Evolutionary conservation across 768 basidiomycete species (phyloP), one percentile per base, ranked within the genome.

Genomic region (Podaxis pistillaris): DNA sequence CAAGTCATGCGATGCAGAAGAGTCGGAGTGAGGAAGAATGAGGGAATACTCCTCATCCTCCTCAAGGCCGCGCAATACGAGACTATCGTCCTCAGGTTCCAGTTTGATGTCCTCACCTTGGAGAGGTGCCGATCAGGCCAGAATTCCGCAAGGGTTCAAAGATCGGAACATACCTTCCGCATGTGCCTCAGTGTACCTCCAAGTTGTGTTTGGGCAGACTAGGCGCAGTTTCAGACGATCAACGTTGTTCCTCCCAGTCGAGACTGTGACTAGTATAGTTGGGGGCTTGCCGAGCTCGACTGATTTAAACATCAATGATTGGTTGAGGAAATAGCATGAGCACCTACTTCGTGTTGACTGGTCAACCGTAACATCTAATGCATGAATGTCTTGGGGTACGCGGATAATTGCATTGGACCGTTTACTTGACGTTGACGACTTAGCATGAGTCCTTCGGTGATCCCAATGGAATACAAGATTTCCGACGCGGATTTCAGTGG

Each of bases 201-300:
- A 77, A 26, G 82, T 74, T 0, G 86, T 84, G 13, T 82, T 83
- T 41, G 86, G 81, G 2, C 85, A 79, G 19, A 79, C 74, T 22
- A 93, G 74, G 54, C 77, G 83, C 49, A 93, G 66, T 8, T 74
- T 80, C 13, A 84, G 82, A 62, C 78, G 79, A 4, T 76, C 71
- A n/a, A 91, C 68, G 24, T 83, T 73, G 68, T 94, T 94, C 46
- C 89, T 81, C 11, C 93, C 89, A 11, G 87, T 86, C 15, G 79
- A 82, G n/a, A 94, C 56, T 2, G 77, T 74, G 33, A 91, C 73
- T 61, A 82, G 77, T 17, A 92, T 72, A 26, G 73, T 79, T 12
- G 87, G 78, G 11, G 81, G 74, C 62, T 79, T 77, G 28, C 88
- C 90, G 15, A 93, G 83, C 70, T 87, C 83, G 63, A 91, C 91